phyloP scores from a whole-genome alignment of 805 yeast species.

The Candida xiaguanensis region DNA sequence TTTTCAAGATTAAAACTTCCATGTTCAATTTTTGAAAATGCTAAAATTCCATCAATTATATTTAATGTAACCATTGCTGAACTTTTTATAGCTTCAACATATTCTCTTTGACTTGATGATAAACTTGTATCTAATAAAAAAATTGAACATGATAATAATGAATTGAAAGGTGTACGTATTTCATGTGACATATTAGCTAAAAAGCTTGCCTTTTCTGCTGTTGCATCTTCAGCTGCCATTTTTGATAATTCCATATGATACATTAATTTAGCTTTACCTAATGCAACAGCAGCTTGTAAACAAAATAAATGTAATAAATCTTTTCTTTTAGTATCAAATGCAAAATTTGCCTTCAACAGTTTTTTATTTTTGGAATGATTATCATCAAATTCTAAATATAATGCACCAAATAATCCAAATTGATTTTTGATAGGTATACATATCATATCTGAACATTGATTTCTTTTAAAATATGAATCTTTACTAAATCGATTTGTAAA shows the following conservation, averaged over 20 bases:
- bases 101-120: constrained; percentile 42
- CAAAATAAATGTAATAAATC: constrained; percentile 42
- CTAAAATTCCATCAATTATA: constrained; percentile 52
- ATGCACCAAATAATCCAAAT: constrained; percentile 35
- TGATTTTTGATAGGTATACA: constrained; percentile 46
- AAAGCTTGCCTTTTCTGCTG: constrained; percentile 52
- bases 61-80: constrained; percentile 50
- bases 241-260: constrained; percentile 44
- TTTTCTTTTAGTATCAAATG: constrained; percentile 30
- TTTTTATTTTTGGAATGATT: constrained; percentile 5
- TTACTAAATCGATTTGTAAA: constrained; percentile 31
- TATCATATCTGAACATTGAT: constrained; percentile 30
- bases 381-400: constrained; percentile 12
- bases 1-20: constrained; percentile 46
- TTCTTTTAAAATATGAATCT: constrained; percentile 39
- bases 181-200: constrained; percentile 56
- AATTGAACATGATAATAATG: constrained; percentile 45
- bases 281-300: constrained; percentile 51
- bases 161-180: constrained; percentile 54
- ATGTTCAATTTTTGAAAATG: constrained; percentile 53
- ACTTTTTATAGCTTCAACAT: constrained; percentile 49
- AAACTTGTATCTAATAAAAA: constrained; percentile 47
- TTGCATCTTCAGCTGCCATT: constrained; percentile 47
- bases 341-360: constrained; percentile 1
- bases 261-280: constrained; percentile 45